Percentiles rank a stretch among this genome's conserved stretches.
Conservation (phyloP, 1,284 basidiomycete genomes). For the Athelia sp. region DNA sequence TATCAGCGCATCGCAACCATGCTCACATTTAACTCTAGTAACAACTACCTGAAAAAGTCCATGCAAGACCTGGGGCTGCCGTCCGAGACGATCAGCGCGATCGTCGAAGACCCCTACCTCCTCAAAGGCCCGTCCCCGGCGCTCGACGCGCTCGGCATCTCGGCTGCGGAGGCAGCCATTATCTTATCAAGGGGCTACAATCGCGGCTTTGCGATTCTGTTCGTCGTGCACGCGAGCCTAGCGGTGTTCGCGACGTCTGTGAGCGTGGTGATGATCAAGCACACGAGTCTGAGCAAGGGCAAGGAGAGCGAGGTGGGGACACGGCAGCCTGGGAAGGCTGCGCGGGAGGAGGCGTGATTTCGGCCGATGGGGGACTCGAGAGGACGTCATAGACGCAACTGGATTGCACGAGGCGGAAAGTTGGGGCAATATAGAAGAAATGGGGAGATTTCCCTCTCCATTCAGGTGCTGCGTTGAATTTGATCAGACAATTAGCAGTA, state of each 20-base stretch:
- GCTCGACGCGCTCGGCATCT: slow-evolving; percentile 24
- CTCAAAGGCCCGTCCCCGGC: slow-evolving; percentile 28
- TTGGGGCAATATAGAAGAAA: too few relatives aligned
- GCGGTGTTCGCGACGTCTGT: slow-evolving; percentile 43
- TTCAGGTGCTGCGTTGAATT: too few relatives aligned
- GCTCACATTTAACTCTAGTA: slow-evolving; percentile 29
- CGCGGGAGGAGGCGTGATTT: not conserved
- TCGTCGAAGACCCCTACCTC: slow-evolving; percentile 46
- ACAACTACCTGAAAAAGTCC: slow-evolving; percentile 44
- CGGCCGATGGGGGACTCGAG: too few relatives aligned
- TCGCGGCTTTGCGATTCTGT: slow-evolving; percentile 50
- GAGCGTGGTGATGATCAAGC: slow-evolving; percentile 52
- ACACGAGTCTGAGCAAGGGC: slow-evolving; percentile 48
- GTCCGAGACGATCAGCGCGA: slow-evolving; percentile 26
- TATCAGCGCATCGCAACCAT: not conserved
- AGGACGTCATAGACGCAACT: too few relatives aligned
- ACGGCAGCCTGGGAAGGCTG: too few relatives aligned
- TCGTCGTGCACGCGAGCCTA: slow-evolving; percentile 48
- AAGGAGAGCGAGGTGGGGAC: slow-evolving; percentile 45
- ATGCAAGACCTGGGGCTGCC: slow-evolving; percentile 34
- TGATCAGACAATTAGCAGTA: too few relatives aligned
- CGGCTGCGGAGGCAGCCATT: slow-evolving; percentile 28
- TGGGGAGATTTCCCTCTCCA: too few relatives aligned
- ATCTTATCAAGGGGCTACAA: slow-evolving; percentile 51
- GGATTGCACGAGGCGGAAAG: too few relatives aligned